Percentiles rank a stretch among this genome's conserved stretches.
phyloP scores from a whole-genome alignment of 2,329 filamentous ascomycete genomes.

The Trichoderma oligosporum region DNA sequence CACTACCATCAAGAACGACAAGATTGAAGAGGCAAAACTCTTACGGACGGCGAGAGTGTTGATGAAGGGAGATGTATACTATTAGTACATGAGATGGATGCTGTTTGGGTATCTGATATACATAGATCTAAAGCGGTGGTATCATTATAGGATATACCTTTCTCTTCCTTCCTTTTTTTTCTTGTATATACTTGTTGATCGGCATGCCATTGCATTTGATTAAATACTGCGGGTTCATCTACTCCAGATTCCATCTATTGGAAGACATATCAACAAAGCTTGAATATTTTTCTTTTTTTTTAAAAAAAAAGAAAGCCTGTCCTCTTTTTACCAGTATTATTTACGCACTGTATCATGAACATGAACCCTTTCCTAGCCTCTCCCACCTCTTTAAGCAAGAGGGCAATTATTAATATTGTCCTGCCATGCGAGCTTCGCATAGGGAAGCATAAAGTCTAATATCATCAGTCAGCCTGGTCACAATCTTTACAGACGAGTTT shows the following conservation, averaged over 20 bases:
- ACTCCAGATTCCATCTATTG: no score
- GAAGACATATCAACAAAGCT: not conserved
- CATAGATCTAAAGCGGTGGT: no score
- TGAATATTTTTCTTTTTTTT: not conserved
- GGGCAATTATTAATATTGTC: slow-evolving; percentile 36
- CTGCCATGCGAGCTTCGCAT: slow-evolving; percentile 38
- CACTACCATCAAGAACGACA: slow-evolving; percentile 37
- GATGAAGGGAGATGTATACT: slow-evolving; percentile 49
- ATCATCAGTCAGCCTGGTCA: not conserved
- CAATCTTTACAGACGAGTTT: not conserved
- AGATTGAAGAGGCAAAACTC: slow-evolving; percentile 43
- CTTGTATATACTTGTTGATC: no score
- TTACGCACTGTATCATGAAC: no score
- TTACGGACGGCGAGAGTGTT: slow-evolving; percentile 46
- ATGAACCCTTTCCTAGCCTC: no score
- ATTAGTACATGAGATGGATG: slow-evolving; percentile 25
- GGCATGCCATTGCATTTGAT: no score
- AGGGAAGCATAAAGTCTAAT: slow-evolving; percentile 38
- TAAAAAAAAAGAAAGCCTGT: not conserved
- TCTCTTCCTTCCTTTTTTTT: no score
- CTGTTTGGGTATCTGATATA: no score
- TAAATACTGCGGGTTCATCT: no score
- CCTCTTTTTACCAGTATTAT: no score
- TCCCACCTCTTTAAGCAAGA: slow-evolving; percentile 13
- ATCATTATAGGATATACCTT: no score